phyloP scores from a whole-genome alignment of 768 basidiomycete species.

The Clitopilus hobsonii region DNA sequence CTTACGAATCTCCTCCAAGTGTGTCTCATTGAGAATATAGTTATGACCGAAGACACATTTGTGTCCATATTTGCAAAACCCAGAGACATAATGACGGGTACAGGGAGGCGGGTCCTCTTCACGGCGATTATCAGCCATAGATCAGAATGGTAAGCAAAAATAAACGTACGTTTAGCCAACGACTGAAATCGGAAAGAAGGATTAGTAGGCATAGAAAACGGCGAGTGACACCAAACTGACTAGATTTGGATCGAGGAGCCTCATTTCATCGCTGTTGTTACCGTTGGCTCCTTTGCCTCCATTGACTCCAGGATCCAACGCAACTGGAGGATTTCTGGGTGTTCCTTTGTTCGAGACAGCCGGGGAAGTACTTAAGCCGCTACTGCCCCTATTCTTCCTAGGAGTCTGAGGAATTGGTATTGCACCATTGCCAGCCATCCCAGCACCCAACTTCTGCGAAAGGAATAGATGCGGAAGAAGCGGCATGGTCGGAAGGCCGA shows the following conservation, averaged over 20 bases:
- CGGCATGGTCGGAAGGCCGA: not conserved
- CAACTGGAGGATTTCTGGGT: no score
- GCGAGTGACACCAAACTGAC: not conserved
- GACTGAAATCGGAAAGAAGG: not conserved
- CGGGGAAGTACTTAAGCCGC: no score
- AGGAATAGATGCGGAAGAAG: not conserved
- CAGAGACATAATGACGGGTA: not conserved
- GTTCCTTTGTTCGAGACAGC: no score
- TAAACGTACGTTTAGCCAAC: not conserved
- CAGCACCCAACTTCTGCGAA: not conserved
- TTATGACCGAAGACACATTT: not conserved
- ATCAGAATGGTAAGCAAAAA: not conserved
- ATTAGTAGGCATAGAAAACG: not conserved
- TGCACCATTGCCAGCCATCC: not conserved
- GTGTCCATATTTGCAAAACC: not conserved
- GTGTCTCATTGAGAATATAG: not conserved
- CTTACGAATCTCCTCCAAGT: not conserved
- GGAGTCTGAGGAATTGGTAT: not conserved
- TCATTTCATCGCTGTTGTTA: no score
- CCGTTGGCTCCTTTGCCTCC: no score
- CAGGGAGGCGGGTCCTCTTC: not conserved
- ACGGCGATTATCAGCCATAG: not conserved
- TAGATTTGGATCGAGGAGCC: not conserved
- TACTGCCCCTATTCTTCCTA: not conserved
- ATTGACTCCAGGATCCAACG: no score